Evolutionary conservation across 1,284 basidiomycete genomes (phyloP), one percentile per base, ranked within the genome.

Genomic region (Pholiota adiposa): DNA sequence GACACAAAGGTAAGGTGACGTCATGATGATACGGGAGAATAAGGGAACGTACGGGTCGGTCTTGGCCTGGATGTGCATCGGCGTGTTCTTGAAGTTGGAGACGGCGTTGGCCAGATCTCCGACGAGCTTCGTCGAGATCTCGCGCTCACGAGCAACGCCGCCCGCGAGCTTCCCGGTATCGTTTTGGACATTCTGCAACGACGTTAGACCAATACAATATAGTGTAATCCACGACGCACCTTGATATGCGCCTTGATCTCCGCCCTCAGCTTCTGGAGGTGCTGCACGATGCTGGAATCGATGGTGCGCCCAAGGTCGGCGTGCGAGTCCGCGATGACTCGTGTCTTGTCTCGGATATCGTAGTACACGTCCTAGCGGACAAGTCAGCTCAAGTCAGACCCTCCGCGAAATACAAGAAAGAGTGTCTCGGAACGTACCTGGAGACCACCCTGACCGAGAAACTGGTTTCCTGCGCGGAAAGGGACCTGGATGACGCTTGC

Each of bases 171-270:
- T 97, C 33, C 95, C 96, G 0, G 96, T 98, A 74, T 98, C 96
- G 69, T 96, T 97, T 84, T 97, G 95, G n/a, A 98, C 89, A 70
- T 98, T 98, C 92, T 92, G 57, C 1, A 27, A 12, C 2, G 11
- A 25, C 38, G 29, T 51, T 40, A 63, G 56, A 29, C 23, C 12
- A 8, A 7, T 36, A 36, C 14, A 12, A 43, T 23, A 29, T 7
- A 19, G 49, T 9, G 51, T n/a, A 49, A 44, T 9, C 31, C 19
- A n/a, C 8, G 7, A 76, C 77, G 60, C 63, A 87, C 90, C 83
- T 94, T 96, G 73, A 97, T 92, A 79, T 99, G 97, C 1, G 96
- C 96, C 79, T 98, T 98, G 77, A 99, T 96, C 78, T 99, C 97
- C 12, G 88, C 82, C 48, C 92, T 83, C 27, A 99, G 84, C 79